phyloP scores from a whole-genome alignment of 495 filamentous ascomycete species.

The Penicillium maclennaniae region DNA sequence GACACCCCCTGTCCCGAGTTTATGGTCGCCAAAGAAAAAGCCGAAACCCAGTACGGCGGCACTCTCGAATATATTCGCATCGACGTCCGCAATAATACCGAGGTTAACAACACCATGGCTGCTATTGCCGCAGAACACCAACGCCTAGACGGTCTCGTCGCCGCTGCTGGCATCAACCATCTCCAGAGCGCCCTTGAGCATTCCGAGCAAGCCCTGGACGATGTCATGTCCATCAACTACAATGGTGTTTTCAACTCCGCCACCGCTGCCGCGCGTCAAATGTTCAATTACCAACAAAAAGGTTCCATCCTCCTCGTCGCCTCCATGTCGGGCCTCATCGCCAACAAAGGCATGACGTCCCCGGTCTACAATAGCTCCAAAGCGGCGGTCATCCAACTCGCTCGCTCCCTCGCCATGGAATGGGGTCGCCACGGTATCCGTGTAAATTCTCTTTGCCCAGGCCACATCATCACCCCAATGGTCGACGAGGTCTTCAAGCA shows the following conservation, averaged over 20 bases:
- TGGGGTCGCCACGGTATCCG: conserved; percentile 65
- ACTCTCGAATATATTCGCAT: conserved; percentile 58
- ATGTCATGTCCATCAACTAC: conserved; percentile 70
- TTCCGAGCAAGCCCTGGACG: conserved; percentile 57
- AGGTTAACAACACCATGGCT: conserved; percentile 51
- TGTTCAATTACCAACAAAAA: conserved; percentile 56
- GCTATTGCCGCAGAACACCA: conserved; percentile 51
- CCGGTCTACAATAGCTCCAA: conserved; percentile 70
- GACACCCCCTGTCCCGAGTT: conserved; percentile 49
- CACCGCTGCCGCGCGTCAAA: conserved; percentile 70
- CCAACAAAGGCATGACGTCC: conserved; percentile 66
- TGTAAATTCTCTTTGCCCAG: conserved; percentile 65
- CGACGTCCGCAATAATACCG: conserved; percentile 57
- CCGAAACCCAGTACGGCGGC: conserved; percentile 47
- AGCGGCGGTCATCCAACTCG: conserved; percentile 64
- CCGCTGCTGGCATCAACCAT: conserved; percentile 78
- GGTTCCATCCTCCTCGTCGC: conserved; percentile 74
- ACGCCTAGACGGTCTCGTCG: conserved; percentile 72
- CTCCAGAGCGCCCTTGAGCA: conserved; percentile 68
- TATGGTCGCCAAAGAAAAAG: conserved; percentile 44
- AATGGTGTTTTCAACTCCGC: conserved; percentile 76
- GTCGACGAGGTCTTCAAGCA: conserved; percentile 63
- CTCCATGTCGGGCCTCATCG: conserved; percentile 76
- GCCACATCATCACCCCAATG: conserved; percentile 72
- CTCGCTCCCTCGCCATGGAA: conserved; percentile 65